phyloP scores from a whole-genome alignment of 1,284 basidiomycete species.

The Tilletia setariae region DNA sequence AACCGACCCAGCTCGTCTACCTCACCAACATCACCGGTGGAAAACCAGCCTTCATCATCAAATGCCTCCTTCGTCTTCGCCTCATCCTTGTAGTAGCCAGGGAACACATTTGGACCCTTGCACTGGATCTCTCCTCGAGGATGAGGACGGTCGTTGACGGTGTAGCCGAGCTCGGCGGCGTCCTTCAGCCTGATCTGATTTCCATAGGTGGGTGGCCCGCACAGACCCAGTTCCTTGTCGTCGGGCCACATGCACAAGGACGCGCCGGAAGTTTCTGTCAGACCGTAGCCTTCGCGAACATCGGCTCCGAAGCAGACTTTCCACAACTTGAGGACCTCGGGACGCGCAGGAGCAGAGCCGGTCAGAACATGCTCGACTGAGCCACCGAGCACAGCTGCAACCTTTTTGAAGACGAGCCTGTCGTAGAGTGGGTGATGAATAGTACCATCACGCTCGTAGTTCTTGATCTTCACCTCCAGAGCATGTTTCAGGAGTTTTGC shows the following conservation, averaged over 20 bases:
- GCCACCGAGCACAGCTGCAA: conserved; percentile 76
- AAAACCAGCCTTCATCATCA: conserved; percentile 74
- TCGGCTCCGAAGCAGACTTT: conserved; percentile 69
- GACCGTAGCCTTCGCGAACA: conserved; percentile 68
- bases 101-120: conserved; percentile 39
- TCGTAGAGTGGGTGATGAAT: conserved; percentile 82
- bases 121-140: conserved; percentile 74
- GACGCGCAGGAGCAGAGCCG: conserved; percentile 79
- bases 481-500: conserved; percentile 71
- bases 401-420: conserved; percentile 86
- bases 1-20: conserved; percentile 76
- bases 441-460: conserved; percentile 69
- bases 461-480: conserved; percentile 73
- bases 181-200: conserved; percentile 44
- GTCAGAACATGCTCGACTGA: conserved; percentile 65
- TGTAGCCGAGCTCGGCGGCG: conserved; percentile 72
- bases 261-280: conserved; percentile 46
- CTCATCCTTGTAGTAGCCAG: conserved; percentile 61
- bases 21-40: conserved; percentile 76
- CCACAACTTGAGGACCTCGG: conserved; percentile 79
- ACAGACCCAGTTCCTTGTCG: conserved; percentile 32
- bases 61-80: conserved; percentile 62
- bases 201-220: conserved; percentile 43
- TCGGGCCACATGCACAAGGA: conserved; percentile 9
- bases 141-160: conserved; percentile 78